Base-by-base conservation (phyloP, 177 flowering plant genomes). In the Vitis hybrid region DNA sequence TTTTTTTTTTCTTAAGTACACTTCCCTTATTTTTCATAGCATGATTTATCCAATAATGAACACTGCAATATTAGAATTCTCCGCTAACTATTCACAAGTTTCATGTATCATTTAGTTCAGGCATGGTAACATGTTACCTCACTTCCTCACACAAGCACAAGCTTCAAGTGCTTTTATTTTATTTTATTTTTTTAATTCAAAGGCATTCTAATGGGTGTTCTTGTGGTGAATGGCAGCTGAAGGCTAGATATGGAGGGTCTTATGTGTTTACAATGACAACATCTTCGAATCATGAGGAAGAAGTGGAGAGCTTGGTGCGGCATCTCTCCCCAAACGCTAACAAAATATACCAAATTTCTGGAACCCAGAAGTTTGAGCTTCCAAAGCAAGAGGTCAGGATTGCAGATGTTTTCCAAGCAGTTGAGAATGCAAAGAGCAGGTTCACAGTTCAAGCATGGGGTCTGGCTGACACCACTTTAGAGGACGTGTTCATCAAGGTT, bases 401-500 rank as follows among this genome's bases (percentile, higher is more conserved):
- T 51, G 84, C 95, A 10, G 90, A 92, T 61, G 95, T 94, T 9
- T 94, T 92, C 73, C 74, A 74, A 67, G 92, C 92, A 35, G 98
- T 94, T 13, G 92, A 90, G 81, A 79, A 78, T 46, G 98, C 94
- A 48, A 94, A 91, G 85, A 82, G 78, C 63, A 83, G 78, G 76
- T 89, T 91, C 82, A 79, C 90, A 6, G 90, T 94, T 63, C 82
- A 86, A 18, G 98, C 96, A 5, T 94, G 99, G 99, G 99, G 97
- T 63, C 76, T 94, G 51, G 90, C 95, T 30, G 97, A 92, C 73
- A 92, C 98, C 54, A 94, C 98, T 24, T 81, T 94, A 73, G 98
- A 95, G 68, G 99, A 94, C 78, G 99, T 94, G 30, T 94, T 94
- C 79, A 88, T 94, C 76, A 89, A 92, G 79, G 98, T 94, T 76